Conservation (phyloP, 2,329 filamentous ascomycete genomes). For the Claviceps lovelessii region DNA sequence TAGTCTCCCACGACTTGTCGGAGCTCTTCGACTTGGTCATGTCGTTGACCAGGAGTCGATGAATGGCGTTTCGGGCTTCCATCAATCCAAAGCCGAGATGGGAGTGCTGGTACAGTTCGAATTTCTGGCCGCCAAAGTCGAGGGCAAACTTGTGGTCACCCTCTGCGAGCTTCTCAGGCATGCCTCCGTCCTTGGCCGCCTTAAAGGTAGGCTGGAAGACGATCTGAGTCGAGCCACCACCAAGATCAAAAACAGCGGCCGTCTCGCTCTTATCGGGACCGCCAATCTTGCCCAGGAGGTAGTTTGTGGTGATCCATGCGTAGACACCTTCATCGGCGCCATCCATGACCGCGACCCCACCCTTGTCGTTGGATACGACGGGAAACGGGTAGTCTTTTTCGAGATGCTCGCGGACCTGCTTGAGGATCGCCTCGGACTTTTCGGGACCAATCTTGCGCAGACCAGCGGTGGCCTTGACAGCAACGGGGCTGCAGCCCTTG, state of each 20-base stretch:
- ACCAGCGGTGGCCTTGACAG: slow-evolving; percentile 96
- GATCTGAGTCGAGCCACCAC: slow-evolving; percentile 94
- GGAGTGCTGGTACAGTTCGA: slow-evolving; percentile 93
- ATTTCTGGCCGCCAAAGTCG: slow-evolving; percentile 76
- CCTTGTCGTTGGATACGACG: slow-evolving; percentile 69
- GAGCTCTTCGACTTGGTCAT: slow-evolving; percentile 48
- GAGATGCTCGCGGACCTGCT: slow-evolving; percentile 67
- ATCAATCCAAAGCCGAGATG: slow-evolving; percentile 95
- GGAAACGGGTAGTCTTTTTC: slow-evolving; percentile 91
- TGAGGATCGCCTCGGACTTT: slow-evolving; percentile 69
- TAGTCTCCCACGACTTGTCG: slow-evolving; percentile 52
- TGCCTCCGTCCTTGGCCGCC: slow-evolving; percentile 54
- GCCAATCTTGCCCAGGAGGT: slow-evolving; percentile 93
- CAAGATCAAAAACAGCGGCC: slow-evolving; percentile 89
- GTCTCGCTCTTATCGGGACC: slow-evolving; percentile 80
- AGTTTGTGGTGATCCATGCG: slow-evolving; percentile 98
- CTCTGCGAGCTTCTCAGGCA: slow-evolving; percentile 71
- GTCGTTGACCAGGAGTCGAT: slow-evolving; percentile 59
- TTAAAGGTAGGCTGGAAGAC: slow-evolving; percentile 95
- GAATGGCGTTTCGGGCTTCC: slow-evolving; percentile 79
- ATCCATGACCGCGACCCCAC: slow-evolving; percentile 93
- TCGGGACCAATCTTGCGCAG: slow-evolving; percentile 73
- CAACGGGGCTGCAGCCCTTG: slow-evolving; percentile 81
- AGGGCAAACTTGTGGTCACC: slow-evolving; percentile 95
- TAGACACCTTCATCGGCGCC: slow-evolving; percentile 95